Base-by-base conservation (phyloP, 2,329 filamentous ascomycete species). In the Colletotrichum brevisporum region DNA sequence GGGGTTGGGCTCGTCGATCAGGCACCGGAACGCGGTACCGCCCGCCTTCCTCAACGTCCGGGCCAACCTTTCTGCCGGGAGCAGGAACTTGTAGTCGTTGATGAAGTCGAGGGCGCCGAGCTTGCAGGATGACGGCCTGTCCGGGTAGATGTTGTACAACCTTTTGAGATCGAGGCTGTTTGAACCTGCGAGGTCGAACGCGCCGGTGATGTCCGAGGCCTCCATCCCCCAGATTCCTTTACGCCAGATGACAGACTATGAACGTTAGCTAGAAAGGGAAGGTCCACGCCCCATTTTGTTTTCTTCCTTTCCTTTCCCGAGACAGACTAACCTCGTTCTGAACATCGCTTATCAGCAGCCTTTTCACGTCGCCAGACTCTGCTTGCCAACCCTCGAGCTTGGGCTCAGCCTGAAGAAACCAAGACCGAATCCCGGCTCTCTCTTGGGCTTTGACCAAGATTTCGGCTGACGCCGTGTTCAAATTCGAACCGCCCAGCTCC, bases 1-100 rank as follows among this genome's bases (percentile, higher is more conserved):
- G 5, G 84, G 83, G 43, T 86, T 86, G 0, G 76, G 55, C 61
- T 86, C 80, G 47, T 86, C 84, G 1, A 85, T 70, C 0, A 83
- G 70, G 45, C 82, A 85, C 39, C 76, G 76, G 67, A 79, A 85
- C 1, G 77, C 78, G 9, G 63, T 54, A 36, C 76, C 78, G 10
- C 75, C 74, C 1, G 63, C 48, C 4, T 53, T 36, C 41, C 63
- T 65, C 64, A 74, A 73, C 39, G 55, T 27, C 24, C 70, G 51
- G 15, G 70, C 24, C 5, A 75, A 57, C 13, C 66, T 31, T 8
- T 73, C 64, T 2, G 74, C 71, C 0, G 79, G 79, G n/a, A 77
- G 62, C 0, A 74, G 63, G 27, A 78, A 82, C 4, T 72, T 74
- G 24, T 72, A 66, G 60, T 82, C 80, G 45, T 78, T 78, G 52